Base-by-base conservation (phyloP, 2,329 filamentous ascomycete species). In the Venturia aucupariae region DNA sequence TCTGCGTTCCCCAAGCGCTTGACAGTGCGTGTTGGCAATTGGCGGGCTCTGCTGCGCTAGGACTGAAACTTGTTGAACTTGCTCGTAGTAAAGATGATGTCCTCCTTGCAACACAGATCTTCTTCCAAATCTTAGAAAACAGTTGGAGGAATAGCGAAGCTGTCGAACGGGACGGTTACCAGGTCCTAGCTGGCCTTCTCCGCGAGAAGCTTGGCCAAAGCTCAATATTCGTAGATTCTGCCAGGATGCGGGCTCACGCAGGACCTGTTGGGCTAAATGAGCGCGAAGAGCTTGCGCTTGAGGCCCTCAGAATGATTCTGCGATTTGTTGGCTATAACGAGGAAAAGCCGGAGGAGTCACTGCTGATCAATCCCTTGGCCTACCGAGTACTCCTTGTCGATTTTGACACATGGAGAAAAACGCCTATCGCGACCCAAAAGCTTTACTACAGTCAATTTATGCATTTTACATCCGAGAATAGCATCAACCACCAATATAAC, bases 131-230 rank as follows among this genome's bases (percentile, higher is more conserved):
- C 66, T 89, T 97, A 61, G 88, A 90, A 68, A 88, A 90, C 68
- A 97, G 90, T 72, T 99, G 95, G 94, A 85, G 94, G 68, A 97
- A 97, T 69, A 97, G 94, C 69, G 95, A 99, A 74, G 92, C 94
- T 32, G 97, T 99, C 89, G 94, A 99, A 75, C 87, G 90, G 70
- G 94, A 95, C 69, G 95, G 93, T 0, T 99, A 97, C 72, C 89
- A 90, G 32, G 90, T 97, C 42, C 78, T 99, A 61, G 89, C 89
- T 48, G 86, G 92, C 75, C 81, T 97, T 22, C 77, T 99, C 30
- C 87, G 91, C 64, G 89, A 90, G 64, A 97, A 96, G 73, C 80
- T 96, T 39, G 89, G 88, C 5, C 71, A 76, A 60, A 77, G 75
- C n/a, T 66, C 65, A 61, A 68, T 68, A 64, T 74, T 72, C 62